phyloP scores from a whole-genome alignment of 192 early-diverging fungal species.

The Entomortierella lignicola region DNA sequence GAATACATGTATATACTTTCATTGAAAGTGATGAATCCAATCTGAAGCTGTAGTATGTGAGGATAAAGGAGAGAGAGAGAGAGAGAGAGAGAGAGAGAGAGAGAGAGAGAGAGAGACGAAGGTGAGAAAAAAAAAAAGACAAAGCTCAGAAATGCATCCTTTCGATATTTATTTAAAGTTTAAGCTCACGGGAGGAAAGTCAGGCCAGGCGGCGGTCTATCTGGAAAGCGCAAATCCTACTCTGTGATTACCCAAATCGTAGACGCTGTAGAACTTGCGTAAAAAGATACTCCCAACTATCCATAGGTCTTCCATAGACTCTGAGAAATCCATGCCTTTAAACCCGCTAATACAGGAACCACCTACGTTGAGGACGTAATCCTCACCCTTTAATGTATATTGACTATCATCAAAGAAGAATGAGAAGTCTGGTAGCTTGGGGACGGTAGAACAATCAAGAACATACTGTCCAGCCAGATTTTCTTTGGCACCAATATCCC shows the following conservation, averaged over 20 bases:
- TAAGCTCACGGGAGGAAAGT: background rate
- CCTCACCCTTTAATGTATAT: conserved; percentile 70
- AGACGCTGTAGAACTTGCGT: conserved; percentile 83
- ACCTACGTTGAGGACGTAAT: conserved; percentile 69
- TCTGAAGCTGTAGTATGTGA: no score
- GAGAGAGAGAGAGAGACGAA: background rate
- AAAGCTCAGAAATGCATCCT: background rate
- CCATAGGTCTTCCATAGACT: conserved; percentile 81
- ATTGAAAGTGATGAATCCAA: background rate
- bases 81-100: background rate
- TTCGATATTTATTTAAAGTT: background rate
- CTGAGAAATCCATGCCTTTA: conserved; percentile 93
- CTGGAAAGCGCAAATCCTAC: conserved; percentile 69
- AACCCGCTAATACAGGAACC: conserved; percentile 83
- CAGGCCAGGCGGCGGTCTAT: background rate
- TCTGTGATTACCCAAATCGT: conserved; percentile 76
- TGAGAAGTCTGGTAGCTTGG: conserved; percentile 79
- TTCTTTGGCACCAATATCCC: conserved; percentile 92
- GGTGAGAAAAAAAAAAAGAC: background rate
- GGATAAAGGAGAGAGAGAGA: background rate
- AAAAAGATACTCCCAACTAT: conserved; percentile 88
- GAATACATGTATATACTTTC: background rate
- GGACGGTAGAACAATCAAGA: conserved; percentile 80
- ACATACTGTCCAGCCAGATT: conserved; percentile 90
- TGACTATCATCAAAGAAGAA: conserved; percentile 81